phyloP scores from a whole-genome alignment of 257 asterid genomes.

The Fraxinus excelsior region DNA sequence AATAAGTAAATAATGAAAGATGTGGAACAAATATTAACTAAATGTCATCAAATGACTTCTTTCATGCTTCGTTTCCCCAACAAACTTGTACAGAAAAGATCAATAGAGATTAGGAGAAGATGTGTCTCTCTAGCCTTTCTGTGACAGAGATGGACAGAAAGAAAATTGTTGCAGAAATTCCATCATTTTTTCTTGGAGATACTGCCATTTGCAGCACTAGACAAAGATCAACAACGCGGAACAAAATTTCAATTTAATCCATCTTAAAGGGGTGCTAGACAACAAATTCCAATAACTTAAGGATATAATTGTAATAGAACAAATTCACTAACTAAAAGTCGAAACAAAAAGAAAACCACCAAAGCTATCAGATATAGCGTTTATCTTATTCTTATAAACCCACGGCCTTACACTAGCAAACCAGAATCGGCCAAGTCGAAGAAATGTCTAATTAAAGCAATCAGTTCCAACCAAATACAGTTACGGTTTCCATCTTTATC shows the following conservation, averaged over 20 bases:
- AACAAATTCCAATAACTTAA: background rate
- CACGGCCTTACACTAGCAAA: background rate
- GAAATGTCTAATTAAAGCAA: background rate
- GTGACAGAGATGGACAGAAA: background rate
- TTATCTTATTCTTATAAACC: background rate
- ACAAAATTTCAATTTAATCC: background rate
- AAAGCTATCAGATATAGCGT: background rate
- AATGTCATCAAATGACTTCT: background rate
- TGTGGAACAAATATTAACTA: background rate
- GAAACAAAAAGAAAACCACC: background rate
- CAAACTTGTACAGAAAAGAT: background rate
- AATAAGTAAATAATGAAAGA: background rate
- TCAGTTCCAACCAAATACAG: constrained; percentile 10
- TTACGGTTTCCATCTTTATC: background rate
- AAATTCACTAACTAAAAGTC: background rate
- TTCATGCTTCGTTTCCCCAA: background rate
- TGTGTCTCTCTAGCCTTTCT: background rate
- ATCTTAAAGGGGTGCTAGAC: background rate
- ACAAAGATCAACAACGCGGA: background rate
- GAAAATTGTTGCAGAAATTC: background rate
- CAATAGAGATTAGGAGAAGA: background rate
- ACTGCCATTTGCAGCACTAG: background rate
- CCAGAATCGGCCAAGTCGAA: background rate
- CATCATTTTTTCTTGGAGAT: too few relatives aligned
- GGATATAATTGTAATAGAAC: background rate